phyloP scores from a whole-genome alignment of 768 basidiomycete species.

The Leucocoprinus sp. region DNA sequence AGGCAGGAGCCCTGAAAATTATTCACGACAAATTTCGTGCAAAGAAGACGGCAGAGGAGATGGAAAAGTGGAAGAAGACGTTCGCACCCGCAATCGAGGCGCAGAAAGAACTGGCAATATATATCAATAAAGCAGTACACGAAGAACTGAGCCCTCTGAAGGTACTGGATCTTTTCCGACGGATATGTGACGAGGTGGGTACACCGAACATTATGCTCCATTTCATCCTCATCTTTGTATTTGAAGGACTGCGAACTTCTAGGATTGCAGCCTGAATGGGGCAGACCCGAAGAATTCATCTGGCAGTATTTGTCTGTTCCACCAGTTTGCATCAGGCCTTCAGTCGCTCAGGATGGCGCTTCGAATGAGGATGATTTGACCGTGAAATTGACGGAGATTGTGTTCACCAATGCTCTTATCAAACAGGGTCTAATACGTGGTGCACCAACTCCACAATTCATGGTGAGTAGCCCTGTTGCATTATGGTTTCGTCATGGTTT shows the following conservation, averaged over 20 bases:
- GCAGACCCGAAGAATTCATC: constrained; percentile 93
- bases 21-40: constrained; percentile 97
- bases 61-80: constrained; percentile 79
- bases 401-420: constrained; percentile 88
- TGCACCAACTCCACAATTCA: constrained; percentile 79
- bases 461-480: constrained; percentile 40
- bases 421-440: constrained; percentile 86
- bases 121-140: constrained; percentile 78
- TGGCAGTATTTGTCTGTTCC: constrained; percentile 99
- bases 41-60: constrained; percentile 84
- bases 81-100: constrained; percentile 78
- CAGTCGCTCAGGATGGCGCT: constrained; percentile 94
- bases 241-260: constrained; percentile 88
- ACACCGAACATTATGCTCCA: neutral
- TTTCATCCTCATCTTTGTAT: neutral
- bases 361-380: constrained; percentile 99
- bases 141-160: constrained; percentile 95
- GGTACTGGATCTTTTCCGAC: constrained; percentile 83
- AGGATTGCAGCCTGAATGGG: constrained; percentile 80
- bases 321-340: constrained; percentile 94
- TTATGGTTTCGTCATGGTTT: neutral
- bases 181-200: constrained; percentile 84
- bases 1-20: constrained; percentile 89
- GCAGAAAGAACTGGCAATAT: constrained; percentile 78
- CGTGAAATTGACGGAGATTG: constrained; percentile 94